A percentile compares a stretch with the other conserved stretches of the same genome.
Evolutionary conservation across 2,329 filamentous ascomycete species (phyloP).

Genomic region (Stylonectria norvegica): DNA sequence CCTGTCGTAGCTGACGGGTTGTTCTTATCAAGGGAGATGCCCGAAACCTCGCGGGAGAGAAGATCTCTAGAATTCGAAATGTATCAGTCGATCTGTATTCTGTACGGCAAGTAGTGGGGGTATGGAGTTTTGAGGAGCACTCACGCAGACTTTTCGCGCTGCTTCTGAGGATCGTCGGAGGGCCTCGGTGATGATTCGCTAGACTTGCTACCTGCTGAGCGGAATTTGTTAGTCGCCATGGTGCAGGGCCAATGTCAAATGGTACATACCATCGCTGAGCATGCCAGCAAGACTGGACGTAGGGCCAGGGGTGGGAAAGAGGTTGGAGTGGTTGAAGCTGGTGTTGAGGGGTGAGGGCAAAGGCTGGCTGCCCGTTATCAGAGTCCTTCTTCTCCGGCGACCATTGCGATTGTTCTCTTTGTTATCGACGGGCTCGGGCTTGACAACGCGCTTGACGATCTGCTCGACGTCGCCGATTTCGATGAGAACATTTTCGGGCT

Average conservation of each 20-base stretch:
- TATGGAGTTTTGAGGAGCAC: constrained; percentile 37
- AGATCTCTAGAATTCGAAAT: constrained; percentile 60
- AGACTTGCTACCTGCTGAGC: constrained; percentile 31
- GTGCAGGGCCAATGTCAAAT: not conserved
- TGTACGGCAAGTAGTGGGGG: not conserved
- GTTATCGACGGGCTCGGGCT: constrained; percentile 70
- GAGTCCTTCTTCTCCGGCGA: constrained; percentile 79
- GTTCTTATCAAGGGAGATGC: constrained; percentile 84
- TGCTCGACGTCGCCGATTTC: constrained; percentile 99
- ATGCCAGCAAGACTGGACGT: constrained; percentile 80
- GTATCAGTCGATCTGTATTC: constrained; percentile 7
- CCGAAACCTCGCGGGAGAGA: constrained; percentile 87
- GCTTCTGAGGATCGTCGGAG: constrained; percentile 66
- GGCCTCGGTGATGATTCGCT: constrained; percentile 49
- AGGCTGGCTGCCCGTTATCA: constrained; percentile 96
- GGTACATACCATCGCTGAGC: constrained; percentile 66
- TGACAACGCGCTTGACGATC: constrained; percentile 94
- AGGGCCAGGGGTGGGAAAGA: constrained; percentile 60
- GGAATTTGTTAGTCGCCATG: not conserved
- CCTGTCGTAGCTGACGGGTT: constrained; percentile 49
- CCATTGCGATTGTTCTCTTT: constrained; percentile 93
- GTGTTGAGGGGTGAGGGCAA: constrained; percentile 92
- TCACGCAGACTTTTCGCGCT: constrained; percentile 92
- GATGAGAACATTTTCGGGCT: constrained; percentile 97
- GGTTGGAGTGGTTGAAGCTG: constrained; percentile 76